phyloP scores from a whole-genome alignment of 495 filamentous ascomycete species.

The Penicillium soppii region DNA sequence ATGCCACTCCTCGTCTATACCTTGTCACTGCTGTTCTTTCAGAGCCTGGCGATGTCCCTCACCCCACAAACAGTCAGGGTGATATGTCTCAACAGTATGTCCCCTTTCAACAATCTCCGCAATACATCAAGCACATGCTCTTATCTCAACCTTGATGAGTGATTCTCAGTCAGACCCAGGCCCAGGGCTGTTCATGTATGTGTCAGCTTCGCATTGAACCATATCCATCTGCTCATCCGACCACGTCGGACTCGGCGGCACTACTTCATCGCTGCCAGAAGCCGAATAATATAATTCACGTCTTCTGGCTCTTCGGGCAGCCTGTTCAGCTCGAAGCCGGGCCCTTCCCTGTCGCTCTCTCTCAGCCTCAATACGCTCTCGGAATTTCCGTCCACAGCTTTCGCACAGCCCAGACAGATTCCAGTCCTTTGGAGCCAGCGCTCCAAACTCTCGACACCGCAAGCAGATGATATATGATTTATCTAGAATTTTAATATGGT shows the following conservation, averaged over 20 bases:
- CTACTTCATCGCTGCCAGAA: slow-evolving; percentile 1
- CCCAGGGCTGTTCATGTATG: background rate
- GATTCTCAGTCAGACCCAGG: background rate
- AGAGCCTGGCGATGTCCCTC: too few species aligned
- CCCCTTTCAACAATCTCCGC: too few species aligned
- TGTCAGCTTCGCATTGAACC: slow-evolving; percentile 5
- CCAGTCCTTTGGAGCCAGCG: background rate
- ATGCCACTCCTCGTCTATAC: too few species aligned
- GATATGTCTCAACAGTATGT: too few species aligned
- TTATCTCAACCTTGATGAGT: too few species aligned
- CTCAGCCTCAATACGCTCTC: background rate
- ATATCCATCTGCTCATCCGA: slow-evolving; percentile 10
- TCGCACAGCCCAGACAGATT: background rate
- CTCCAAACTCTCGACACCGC: background rate
- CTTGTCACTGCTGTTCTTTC: too few species aligned
- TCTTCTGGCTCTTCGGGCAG: background rate
- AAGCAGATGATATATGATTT: slow-evolving; percentile 7
- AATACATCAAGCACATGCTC: too few species aligned
- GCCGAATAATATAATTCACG: background rate
- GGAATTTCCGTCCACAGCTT: background rate
- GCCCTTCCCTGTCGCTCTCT: background rate
- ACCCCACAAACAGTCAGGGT: too few species aligned
- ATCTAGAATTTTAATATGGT: slow-evolving; percentile 1
- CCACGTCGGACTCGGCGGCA: slow-evolving; percentile 6
- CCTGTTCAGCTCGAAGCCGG: background rate